Evolutionary conservation across 805 yeast species (phyloP).

Genomic region (Diddensiella transvaalensis): DNA sequence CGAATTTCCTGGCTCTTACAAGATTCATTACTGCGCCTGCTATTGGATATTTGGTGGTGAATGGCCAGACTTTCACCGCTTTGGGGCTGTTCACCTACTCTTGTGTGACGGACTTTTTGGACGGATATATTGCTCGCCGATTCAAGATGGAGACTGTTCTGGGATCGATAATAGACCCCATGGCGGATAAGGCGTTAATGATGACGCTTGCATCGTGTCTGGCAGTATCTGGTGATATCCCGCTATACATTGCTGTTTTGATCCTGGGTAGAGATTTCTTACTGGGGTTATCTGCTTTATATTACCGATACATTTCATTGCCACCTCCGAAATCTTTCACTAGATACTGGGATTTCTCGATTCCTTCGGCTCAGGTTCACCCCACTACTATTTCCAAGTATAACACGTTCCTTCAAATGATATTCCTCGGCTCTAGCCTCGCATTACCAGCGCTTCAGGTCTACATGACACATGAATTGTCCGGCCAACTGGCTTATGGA

Average conservation of each 20-base stretch:
- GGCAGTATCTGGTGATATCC: conserved; percentile 65
- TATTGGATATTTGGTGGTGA: conserved; percentile 73
- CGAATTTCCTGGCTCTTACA: conserved; percentile 78
- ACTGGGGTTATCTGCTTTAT: conserved; percentile 67
- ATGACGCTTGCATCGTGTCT: conserved; percentile 76
- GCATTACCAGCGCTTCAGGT: conserved; percentile 48
- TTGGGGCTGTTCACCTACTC: conserved; percentile 75
- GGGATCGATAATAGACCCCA: conserved; percentile 90
- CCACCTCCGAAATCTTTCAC: conserved; percentile 71
- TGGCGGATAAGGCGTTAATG: conserved; percentile 93
- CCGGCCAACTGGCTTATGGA: conserved; percentile 28
- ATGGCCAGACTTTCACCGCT: conserved; percentile 62
- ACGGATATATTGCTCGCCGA: conserved; percentile 85
- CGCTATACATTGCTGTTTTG: conserved; percentile 50
- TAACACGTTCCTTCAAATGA: conserved; percentile 91
- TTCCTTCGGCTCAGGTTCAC: conserved; percentile 79
- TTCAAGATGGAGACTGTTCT: conserved; percentile 73
- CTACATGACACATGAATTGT: conserved; percentile 30
- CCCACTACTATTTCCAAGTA: conserved; percentile 84
- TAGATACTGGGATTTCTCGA: conserved; percentile 73
- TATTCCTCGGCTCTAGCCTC: conserved; percentile 68
- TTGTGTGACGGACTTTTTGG: conserved; percentile 85
- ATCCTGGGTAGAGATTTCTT: conserved; percentile 82
- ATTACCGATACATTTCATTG: conserved; percentile 66
- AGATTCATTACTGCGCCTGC: conserved; percentile 80